Evolutionary conservation across 495 filamentous ascomycete genomes (phyloP).

Genomic region (Trichoderma reesei): DNA sequence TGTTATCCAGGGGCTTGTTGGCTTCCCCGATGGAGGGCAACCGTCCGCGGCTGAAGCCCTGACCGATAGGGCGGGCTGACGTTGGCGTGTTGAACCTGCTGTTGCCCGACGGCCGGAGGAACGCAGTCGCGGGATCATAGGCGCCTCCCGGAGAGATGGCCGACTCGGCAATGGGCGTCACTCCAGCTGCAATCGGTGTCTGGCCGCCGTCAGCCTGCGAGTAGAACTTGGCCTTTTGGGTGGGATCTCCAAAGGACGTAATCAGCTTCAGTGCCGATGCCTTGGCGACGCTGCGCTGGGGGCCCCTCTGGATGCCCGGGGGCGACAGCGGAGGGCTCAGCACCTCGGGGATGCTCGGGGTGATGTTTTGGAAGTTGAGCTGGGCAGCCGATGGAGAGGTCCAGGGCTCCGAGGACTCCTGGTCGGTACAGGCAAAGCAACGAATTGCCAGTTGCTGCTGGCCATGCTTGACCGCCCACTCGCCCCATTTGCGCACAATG

Average conservation of each 20-base stretch:
- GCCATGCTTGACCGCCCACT: slow-evolving; percentile 74
- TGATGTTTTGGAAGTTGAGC: slow-evolving; percentile 43
- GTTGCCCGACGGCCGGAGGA: slow-evolving; percentile 49
- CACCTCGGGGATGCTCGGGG: slow-evolving; percentile 40
- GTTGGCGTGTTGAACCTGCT: slow-evolving; percentile 54
- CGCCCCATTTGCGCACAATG: slow-evolving; percentile 89
- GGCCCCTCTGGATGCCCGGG: slow-evolving; percentile 37
- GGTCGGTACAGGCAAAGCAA: slow-evolving; percentile 77
- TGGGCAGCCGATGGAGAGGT: slow-evolving; percentile 70
- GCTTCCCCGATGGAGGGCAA: slow-evolving; percentile 82
- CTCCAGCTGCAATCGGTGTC: slow-evolving; percentile 66
- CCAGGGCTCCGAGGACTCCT: slow-evolving; percentile 70
- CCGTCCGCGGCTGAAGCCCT: slow-evolving; percentile 55
- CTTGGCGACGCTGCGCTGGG: slow-evolving; percentile 55
- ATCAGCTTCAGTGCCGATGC: slow-evolving; percentile 86
- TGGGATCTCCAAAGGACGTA: slow-evolving; percentile 68
- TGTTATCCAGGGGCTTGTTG: slow-evolving; percentile 18
- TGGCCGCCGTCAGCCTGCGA: slow-evolving; percentile 55
- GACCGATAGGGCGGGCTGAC: slow-evolving; percentile 68
- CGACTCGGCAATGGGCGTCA: slow-evolving; percentile 88
- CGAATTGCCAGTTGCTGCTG: slow-evolving; percentile 86
- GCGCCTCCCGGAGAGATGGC: slow-evolving; percentile 66
- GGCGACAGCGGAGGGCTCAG: slow-evolving; percentile 52
- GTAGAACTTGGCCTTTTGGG: slow-evolving; percentile 56
- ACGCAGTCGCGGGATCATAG: slow-evolving; percentile 51